Evolutionary conservation across 805 yeast species (phyloP), one percentile per base, ranked within the genome.

Genomic region (Candida gorgasii): DNA sequence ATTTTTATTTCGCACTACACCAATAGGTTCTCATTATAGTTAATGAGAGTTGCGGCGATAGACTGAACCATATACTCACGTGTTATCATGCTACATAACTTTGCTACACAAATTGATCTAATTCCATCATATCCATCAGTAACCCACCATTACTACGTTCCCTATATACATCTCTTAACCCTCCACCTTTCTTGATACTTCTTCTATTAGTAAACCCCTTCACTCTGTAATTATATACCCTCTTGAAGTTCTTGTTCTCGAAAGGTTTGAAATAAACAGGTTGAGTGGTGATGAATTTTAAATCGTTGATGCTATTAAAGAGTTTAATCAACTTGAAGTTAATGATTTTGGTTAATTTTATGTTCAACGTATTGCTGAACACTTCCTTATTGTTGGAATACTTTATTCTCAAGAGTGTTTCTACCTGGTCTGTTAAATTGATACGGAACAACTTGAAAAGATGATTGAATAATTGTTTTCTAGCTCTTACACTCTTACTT

Each of bases 341-440:
- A 34, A 68, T 59, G 19, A 59, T 54, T 36, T 55, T 53, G 14
- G 56, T 55, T 19, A 69, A 60, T 27, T 59, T 59, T 18, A 51
- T 46, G 23, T 56, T 47, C 20, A 63, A 44, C 22, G 47, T 52
- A 35, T 54, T 53, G 51, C 63, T 55, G 43, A 69, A 69, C 47
- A 59, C 53, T 8, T 58, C 58, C 22, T 48, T 45, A 26, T 65
- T 57, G 50, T 61, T 59, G 32, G 53, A 50, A 49, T 70, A 67
- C 47, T 67, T 70, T 49, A 68, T 55, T 15, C 67, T 47, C 36
- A 57, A 54, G 36, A 70, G 57, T 1, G 63, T 62, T 26, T 69
- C 72, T 17, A 68, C 54, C 45, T 63, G 70, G 28, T 66, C 71
- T 18, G 58, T 65, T 43, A 67, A 47, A 50, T 70, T 70, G 34